Percentiles rank a stretch among this genome's conserved stretches.
phyloP scores from a whole-genome alignment of 805 yeast genomes.

The Candida golubevii region DNA sequence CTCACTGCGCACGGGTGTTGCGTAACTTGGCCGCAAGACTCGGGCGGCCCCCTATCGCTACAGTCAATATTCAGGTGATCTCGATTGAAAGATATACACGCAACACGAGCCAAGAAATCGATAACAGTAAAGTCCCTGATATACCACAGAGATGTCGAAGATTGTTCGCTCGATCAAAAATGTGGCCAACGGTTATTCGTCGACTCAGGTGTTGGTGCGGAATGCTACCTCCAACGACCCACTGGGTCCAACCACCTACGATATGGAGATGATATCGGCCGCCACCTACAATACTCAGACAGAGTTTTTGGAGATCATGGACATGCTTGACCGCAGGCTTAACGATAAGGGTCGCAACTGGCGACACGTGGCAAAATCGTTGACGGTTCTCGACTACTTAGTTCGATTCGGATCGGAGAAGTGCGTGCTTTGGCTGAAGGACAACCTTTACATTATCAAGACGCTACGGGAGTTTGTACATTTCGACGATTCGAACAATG shows the following conservation, averaged over 20 bases:
- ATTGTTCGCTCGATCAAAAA: conserved; percentile 83
- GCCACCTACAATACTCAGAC: conserved; percentile 63
- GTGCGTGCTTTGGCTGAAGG: conserved; percentile 88
- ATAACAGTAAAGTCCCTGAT: no score
- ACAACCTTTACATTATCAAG: conserved; percentile 81
- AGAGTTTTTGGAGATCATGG: conserved; percentile 87
- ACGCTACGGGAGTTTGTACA: conserved; percentile 87
- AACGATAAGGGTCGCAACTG: conserved; percentile 97
- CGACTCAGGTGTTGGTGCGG: conserved; percentile 82
- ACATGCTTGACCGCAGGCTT: conserved; percentile 84
- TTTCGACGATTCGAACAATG: conserved; percentile 70
- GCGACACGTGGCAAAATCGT: conserved; percentile 91
- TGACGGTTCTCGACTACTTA: conserved; percentile 83
- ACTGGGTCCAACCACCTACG: conserved; percentile 73
- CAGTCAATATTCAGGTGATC: no score
- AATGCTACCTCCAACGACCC: conserved; percentile 90
- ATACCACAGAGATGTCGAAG: conserved; percentile 54
- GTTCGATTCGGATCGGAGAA: conserved; percentile 83
- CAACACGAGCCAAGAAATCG: no score
- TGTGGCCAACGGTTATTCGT: conserved; percentile 83
- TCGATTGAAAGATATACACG: no score
- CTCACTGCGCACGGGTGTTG: no score
- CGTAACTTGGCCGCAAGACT: no score
- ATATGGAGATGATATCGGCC: conserved; percentile 79
- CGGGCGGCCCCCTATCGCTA: no score